Evolutionary conservation across 192 early-diverging fungal genomes (phyloP).

Genomic region (Dissophora globulifera): DNA sequence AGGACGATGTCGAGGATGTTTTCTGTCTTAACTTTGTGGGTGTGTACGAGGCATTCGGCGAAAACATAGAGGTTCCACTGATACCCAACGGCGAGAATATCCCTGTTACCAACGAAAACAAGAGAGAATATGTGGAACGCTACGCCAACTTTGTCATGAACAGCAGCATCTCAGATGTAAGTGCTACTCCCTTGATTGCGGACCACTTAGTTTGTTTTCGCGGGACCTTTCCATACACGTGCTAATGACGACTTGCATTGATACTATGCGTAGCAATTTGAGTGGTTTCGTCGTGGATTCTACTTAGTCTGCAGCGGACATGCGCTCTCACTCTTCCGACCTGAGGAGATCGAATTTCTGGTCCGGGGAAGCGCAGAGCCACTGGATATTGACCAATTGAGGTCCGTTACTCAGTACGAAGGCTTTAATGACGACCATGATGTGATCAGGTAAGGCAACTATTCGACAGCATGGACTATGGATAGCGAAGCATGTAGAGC

Average conservation of each 20-base stretch:
- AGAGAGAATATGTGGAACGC: constrained; percentile 81
- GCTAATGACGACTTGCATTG: background rate
- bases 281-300: constrained; percentile 88
- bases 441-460: constrained; percentile 60
- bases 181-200: no score
- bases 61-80: constrained; percentile 71
- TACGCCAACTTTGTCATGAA: constrained; percentile 88
- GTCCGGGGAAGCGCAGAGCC: constrained; percentile 85
- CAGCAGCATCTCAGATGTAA: constrained; percentile 65
- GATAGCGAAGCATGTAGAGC: background rate
- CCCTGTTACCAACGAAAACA: constrained; percentile 73
- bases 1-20: constrained; percentile 82
- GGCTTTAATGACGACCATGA: constrained; percentile 68
- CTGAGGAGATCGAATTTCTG: constrained; percentile 92
- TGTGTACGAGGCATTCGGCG: constrained; percentile 76
- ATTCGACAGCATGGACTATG: no score
- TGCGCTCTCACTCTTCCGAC: constrained; percentile 85
- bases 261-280: constrained; percentile 67
- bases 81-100: constrained; percentile 68
- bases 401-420: constrained; percentile 65
- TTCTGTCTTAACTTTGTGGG: constrained; percentile 88
- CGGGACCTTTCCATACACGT: no score
- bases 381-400: constrained; percentile 66
- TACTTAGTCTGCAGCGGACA: constrained; percentile 90
- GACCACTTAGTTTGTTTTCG: no score